phyloP scores from a whole-genome alignment of 306 rosid genomes.

The Rosa multiflora region DNA sequence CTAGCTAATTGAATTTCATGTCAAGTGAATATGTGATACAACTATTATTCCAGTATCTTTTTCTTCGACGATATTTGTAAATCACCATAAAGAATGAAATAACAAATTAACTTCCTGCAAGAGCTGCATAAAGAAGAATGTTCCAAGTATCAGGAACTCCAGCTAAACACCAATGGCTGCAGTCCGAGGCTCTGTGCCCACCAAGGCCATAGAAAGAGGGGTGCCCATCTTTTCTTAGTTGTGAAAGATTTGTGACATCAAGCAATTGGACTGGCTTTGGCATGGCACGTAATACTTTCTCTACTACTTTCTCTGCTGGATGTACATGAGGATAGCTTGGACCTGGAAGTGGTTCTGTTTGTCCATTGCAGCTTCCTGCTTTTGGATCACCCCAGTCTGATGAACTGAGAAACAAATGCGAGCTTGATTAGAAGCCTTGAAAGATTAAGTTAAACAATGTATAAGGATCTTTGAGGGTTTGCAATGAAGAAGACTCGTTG shows the following conservation, averaged over 20 bases:
- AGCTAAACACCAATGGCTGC: slow-evolving; percentile 76
- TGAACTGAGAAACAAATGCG: slow-evolving; percentile 32
- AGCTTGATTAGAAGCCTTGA: not conserved
- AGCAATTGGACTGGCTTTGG: slow-evolving; percentile 42
- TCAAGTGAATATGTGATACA: not conserved
- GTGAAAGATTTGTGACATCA: slow-evolving; percentile 52
- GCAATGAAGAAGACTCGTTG: not conserved
- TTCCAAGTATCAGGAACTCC: slow-evolving; percentile 84
- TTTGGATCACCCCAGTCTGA: slow-evolving; percentile 41
- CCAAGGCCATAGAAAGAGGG: slow-evolving; percentile 67
- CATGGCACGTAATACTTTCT: slow-evolving; percentile 42
- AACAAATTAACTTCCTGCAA: slow-evolving; percentile 18
- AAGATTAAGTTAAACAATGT: not conserved
- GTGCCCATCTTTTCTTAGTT: slow-evolving; percentile 65
- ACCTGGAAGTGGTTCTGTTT: slow-evolving; percentile 38
- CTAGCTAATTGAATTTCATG: not conserved
- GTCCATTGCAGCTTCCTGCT: slow-evolving; percentile 36
- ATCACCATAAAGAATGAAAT: not conserved
- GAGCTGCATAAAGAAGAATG: slow-evolving; percentile 39
- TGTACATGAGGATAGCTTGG: slow-evolving; percentile 27
- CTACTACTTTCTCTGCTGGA: slow-evolving; percentile 48
- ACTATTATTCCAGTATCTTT: not conserved
- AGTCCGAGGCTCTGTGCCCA: slow-evolving; percentile 47
- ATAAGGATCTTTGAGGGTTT: too few relatives aligned
- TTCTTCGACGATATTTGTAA: not conserved